phyloP scores from a whole-genome alignment of 2,329 filamentous ascomycete species.

The Fusarium transvaalense region DNA sequence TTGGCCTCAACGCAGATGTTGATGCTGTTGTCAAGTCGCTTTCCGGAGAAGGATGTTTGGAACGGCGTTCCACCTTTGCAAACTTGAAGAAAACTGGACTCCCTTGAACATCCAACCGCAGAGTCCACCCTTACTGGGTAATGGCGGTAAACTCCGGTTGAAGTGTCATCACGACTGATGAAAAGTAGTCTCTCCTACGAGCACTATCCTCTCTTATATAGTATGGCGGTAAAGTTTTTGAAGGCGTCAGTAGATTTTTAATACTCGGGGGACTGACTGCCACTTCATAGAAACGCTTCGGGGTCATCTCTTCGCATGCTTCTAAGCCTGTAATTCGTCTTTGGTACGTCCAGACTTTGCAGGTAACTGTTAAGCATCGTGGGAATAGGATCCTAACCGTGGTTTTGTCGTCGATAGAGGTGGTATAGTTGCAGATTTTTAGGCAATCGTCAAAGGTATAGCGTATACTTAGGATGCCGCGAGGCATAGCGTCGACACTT shows the following conservation, averaged over 20 bases:
- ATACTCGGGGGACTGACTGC: neutral
- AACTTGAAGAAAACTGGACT: neutral
- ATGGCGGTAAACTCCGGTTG: slow-evolving; percentile 12
- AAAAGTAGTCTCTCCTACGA: slow-evolving; percentile 4
- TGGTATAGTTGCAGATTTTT: neutral
- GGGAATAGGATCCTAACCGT: slow-evolving; percentile 19
- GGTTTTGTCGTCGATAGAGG: neutral
- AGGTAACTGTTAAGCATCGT: neutral
- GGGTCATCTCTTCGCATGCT: neutral
- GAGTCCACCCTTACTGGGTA: slow-evolving; percentile 31
- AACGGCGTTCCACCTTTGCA: slow-evolving; percentile 15
- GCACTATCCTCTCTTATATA: neutral
- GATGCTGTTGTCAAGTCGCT: neutral
- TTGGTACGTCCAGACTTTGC: neutral
- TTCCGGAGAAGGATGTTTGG: neutral
- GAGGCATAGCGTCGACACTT: neutral
- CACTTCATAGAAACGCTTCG: slow-evolving; percentile 18
- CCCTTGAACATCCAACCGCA: neutral
- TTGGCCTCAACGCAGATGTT: slow-evolving; percentile 18
- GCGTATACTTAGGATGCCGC: neutral
- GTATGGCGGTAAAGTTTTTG: neutral
- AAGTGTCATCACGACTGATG: slow-evolving; percentile 6
- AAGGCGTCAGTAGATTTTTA: neutral
- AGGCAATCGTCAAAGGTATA: too few species aligned
- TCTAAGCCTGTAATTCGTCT: slow-evolving; percentile 4